These are phyloP conservation scores for Galium porrigens DNA, from an alignment of 305 asterid genomes.

Conservation along the genomic window DNA sequence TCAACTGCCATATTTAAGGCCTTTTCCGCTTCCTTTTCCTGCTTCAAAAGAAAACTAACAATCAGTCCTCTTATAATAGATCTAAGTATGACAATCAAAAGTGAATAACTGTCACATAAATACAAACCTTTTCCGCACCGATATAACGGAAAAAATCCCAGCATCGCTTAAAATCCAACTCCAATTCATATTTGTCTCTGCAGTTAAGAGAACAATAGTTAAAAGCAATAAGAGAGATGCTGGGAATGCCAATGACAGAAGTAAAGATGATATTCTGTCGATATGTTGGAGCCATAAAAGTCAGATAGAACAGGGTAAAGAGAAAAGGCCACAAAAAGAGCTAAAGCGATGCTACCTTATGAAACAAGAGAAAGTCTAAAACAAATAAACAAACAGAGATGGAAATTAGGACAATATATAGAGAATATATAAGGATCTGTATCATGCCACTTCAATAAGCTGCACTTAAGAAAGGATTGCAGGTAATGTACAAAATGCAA, in stretches of 20 bases:
- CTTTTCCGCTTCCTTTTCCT: slow-evolving; percentile 96
- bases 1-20: slow-evolving; percentile 88
- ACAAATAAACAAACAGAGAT: neutral
- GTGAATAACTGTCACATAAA: neutral
- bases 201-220: slow-evolving; percentile 14
- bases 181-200: slow-evolving; percentile 63
- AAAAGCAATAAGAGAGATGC: slow-evolving; percentile 1
- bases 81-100: neutral
- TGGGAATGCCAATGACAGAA: neutral
- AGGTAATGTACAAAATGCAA: neutral
- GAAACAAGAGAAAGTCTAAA: neutral
- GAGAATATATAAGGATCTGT: neutral
- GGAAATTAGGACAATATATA: neutral
- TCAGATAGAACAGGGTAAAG: neutral
- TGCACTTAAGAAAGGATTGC: neutral
- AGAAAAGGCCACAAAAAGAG: neutral
- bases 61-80: slow-evolving; percentile 6
- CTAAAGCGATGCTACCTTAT: neutral
- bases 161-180: slow-evolving; percentile 65
- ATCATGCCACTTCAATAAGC: neutral
- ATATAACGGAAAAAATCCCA: slow-evolving; percentile 81
- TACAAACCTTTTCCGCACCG: slow-evolving; percentile 53
- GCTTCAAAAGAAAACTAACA: slow-evolving; percentile 31
- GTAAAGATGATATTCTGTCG: neutral
- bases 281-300: neutral